A percentile compares a stretch with the other conserved stretches of the same genome.
Conservation (phyloP, 2,329 filamentous ascomycete genomes). For the Thelonectria discophora region DNA sequence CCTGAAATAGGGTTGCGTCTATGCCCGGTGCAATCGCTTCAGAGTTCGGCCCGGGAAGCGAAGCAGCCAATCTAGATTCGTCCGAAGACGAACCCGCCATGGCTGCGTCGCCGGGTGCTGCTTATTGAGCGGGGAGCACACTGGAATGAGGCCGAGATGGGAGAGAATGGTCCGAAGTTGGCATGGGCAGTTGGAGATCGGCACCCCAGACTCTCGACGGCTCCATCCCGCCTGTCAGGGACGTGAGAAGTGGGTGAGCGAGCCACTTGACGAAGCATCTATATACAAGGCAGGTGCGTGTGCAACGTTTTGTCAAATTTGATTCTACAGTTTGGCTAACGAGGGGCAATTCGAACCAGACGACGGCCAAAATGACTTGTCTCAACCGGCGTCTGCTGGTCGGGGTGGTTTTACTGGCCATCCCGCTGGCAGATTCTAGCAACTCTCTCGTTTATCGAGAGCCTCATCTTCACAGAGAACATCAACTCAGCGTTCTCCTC, state of each 20-base stretch:
- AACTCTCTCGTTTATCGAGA: slow-evolving; percentile 20
- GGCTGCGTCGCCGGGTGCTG: slow-evolving; percentile 8
- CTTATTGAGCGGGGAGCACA: slow-evolving; percentile 13
- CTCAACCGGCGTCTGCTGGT: slow-evolving; percentile 25
- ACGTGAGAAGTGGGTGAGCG: slow-evolving; percentile 8
- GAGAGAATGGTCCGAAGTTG: slow-evolving; percentile 11
- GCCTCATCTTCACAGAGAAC: slow-evolving; percentile 14
- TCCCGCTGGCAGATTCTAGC: slow-evolving; percentile 22
- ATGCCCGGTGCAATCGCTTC: neutral
- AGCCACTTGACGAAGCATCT: slow-evolving; percentile 6
- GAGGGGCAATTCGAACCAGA: slow-evolving; percentile 7
- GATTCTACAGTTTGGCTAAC: slow-evolving; percentile 12
- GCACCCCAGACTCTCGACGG: slow-evolving; percentile 8
- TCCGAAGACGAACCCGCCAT: neutral
- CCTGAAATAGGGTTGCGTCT: slow-evolving; percentile 15
- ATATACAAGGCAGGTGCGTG: slow-evolving; percentile 21
- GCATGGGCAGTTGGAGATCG: slow-evolving; percentile 13
- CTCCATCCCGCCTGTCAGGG: slow-evolving; percentile 13
- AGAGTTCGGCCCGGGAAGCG: slow-evolving; percentile 13
- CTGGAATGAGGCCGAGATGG: slow-evolving; percentile 15
- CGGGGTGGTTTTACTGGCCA: slow-evolving; percentile 6
- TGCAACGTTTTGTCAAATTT: neutral
- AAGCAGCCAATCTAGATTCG: slow-evolving; percentile 19
- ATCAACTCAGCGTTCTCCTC: slow-evolving; percentile 22
- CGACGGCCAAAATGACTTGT: slow-evolving; percentile 22